phyloP scores from a whole-genome alignment of 331 rosid genomes.

The Prunus yedoensis region DNA sequence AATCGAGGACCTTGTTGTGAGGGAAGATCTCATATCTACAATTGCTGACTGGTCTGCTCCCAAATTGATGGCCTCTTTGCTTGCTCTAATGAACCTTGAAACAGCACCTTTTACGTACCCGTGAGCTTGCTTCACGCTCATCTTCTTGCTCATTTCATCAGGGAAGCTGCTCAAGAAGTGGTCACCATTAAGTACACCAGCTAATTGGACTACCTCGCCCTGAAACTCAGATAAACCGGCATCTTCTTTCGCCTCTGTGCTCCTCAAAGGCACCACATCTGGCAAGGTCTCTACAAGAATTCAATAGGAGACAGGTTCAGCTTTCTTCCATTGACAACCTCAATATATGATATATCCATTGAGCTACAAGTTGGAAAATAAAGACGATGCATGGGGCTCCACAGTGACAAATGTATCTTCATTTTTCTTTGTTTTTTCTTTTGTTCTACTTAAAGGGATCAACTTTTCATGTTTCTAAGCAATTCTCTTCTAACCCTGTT shows the following conservation, averaged over 20 bases:
- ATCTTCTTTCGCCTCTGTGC: constrained; percentile 65
- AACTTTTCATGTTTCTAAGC: not conserved
- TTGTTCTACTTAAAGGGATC: not conserved
- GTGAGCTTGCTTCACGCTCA: constrained; percentile 84
- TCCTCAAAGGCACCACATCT: constrained; percentile 75
- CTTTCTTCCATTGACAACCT: not conserved
- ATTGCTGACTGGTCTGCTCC: constrained; percentile 92
- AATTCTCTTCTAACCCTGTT: not conserved
- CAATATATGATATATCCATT: not conserved
- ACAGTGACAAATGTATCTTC: not conserved
- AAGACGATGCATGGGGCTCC: not conserved
- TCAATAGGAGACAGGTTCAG: not conserved
- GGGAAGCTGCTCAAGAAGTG: constrained; percentile 92
- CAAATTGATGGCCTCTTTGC: constrained; percentile 87
- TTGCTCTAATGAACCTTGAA: constrained; percentile 86
- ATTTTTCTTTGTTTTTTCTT: not conserved
- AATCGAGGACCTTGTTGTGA: constrained; percentile 79
- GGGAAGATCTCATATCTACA: constrained; percentile 99
- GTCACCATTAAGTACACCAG: constrained; percentile 91
- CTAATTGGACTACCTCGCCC: constrained; percentile 87
- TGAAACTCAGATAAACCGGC: constrained; percentile 70
- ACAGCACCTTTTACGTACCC: constrained; percentile 77
- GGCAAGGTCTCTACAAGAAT: constrained; percentile 73
- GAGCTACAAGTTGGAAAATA: not conserved
- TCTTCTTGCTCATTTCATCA: constrained; percentile 74